Percentiles rank a stretch among this genome's conserved stretches.
These are phyloP conservation scores for Iberis pinnata DNA, from an alignment of 345 rosid species.

Conservation along the genomic window DNA sequence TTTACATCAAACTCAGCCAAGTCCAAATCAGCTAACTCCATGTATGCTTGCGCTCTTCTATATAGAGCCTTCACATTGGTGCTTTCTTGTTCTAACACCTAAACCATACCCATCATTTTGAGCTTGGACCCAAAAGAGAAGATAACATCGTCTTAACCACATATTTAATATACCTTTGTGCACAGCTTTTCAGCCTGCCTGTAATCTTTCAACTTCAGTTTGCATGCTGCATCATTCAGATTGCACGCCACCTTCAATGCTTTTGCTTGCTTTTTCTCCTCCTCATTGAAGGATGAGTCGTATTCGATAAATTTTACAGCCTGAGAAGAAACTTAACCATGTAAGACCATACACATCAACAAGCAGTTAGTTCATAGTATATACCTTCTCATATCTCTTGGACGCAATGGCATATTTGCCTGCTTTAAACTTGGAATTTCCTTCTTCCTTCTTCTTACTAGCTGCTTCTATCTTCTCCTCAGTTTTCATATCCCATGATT, in stretches of 20 bases:
- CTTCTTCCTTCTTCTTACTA: slow-evolving; percentile 88
- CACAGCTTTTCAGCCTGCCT: slow-evolving; percentile 72
- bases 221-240: slow-evolving; percentile 84
- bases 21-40: slow-evolving; percentile 59
- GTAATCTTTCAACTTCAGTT: slow-evolving; percentile 71
- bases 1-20: slow-evolving; percentile 73
- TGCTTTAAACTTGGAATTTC: slow-evolving; percentile 68
- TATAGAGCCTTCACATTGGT: slow-evolving; percentile 69
- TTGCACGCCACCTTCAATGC: slow-evolving; percentile 76
- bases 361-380: background rate
- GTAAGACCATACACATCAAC: background rate
- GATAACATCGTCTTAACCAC: background rate
- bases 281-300: slow-evolving; percentile 68
- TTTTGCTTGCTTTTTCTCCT: slow-evolving; percentile 77
- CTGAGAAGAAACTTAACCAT: slow-evolving; percentile 32
- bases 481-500: slow-evolving; percentile 96
- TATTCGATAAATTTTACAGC: slow-evolving; percentile 73
- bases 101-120: too few relatives aligned
- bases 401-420: slow-evolving; percentile 75
- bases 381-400: slow-evolving; percentile 87
- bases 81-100: slow-evolving; percentile 67
- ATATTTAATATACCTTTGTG: slow-evolving; percentile 44
- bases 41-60: slow-evolving; percentile 76
- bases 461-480: slow-evolving; percentile 85
- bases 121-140: too few relatives aligned